These are phyloP conservation scores for Talaromyces sp. DNA, from an alignment of 2,329 filamentous ascomycete species.

Conservation along the genomic window DNA sequence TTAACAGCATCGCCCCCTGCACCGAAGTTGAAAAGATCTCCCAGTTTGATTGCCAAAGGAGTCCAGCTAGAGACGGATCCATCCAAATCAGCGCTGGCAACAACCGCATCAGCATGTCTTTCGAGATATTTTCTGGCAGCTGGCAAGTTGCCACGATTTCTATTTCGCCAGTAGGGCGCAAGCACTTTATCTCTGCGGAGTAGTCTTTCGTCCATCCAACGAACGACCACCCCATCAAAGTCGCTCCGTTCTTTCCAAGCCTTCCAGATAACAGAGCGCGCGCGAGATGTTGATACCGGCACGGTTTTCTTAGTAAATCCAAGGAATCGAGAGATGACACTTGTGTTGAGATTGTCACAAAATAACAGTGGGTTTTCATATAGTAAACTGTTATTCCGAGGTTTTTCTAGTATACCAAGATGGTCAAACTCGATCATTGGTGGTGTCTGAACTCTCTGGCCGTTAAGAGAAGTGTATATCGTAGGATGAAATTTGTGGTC, in stretches of 20 bases:
- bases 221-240: conserved; percentile 47
- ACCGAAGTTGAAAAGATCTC: conserved; percentile 50
- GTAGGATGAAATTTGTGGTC: conserved; percentile 48
- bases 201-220: conserved; percentile 49
- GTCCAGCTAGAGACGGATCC: conserved; percentile 51
- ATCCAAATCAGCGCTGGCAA: conserved; percentile 49
- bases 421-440: conserved; percentile 51
- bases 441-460: conserved; percentile 47
- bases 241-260: conserved; percentile 44
- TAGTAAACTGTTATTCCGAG: conserved; percentile 39
- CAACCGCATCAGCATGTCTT: conserved; percentile 46
- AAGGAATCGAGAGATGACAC: conserved; percentile 26
- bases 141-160: conserved; percentile 40
- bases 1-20: conserved; percentile 51
- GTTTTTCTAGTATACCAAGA: conserved; percentile 41
- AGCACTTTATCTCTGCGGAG: conserved; percentile 45
- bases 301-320: conserved; percentile 32
- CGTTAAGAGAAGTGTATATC: conserved; percentile 48
- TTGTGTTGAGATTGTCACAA: conserved; percentile 38
- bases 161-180: conserved; percentile 42
- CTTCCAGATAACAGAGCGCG: conserved; percentile 49
- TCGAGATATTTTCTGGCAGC: conserved; percentile 42
- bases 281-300: conserved; percentile 43
- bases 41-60: conserved; percentile 48
- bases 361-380: conserved; percentile 51